Evolutionary conservation across 768 basidiomycete genomes (phyloP), one percentile per base, ranked within the genome.

Genomic region (Tulasnella calospora): DNA sequence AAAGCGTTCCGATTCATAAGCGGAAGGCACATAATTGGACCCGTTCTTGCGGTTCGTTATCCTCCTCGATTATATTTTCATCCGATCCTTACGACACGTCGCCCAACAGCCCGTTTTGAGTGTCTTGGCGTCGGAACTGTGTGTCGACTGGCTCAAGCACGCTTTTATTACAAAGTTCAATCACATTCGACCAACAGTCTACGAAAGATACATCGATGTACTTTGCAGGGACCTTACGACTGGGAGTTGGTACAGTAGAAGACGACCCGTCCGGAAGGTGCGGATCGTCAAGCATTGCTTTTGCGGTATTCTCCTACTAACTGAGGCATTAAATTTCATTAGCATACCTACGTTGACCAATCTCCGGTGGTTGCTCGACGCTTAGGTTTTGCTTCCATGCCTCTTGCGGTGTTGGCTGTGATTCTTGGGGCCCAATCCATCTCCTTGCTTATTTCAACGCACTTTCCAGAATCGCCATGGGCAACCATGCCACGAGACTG

Each of bases 81-180:
- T 44, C 44, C 15, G 17, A 51, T 61, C 38, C 41, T 46, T 23
- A 44, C 13, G 30, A 0, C 27, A 6, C 38, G 41, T 46, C 13
- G 3, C 30, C 72, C 44, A 13, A 72, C 77, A 98, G 96, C 98
- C 98, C 30, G 95, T 97, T 1, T 81, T 98, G 73, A 93, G 94
- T 2, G 98, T 99, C 3, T 87, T 99, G 84, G 82, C 91, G 5
- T 97, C 95, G 2, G 98, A 99, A 84, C 93, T 94, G 89, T 84
- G 93, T 17, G 98, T 99, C 15, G 98, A 99, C 83, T 99, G 97
- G 97, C 87, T 99, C 73, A 99, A 99, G 84, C 98, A 99, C 82
- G 97, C 96, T 13, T 99, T 99, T 85, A 99, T 99, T 82, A 97
- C 96, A 73, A 99, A 99, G 84, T 99, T 99, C 87, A 99, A 99